phyloP scores from a whole-genome alignment of 2,329 filamentous ascomycete genomes.

The Tolypocladium inflatum region DNA sequence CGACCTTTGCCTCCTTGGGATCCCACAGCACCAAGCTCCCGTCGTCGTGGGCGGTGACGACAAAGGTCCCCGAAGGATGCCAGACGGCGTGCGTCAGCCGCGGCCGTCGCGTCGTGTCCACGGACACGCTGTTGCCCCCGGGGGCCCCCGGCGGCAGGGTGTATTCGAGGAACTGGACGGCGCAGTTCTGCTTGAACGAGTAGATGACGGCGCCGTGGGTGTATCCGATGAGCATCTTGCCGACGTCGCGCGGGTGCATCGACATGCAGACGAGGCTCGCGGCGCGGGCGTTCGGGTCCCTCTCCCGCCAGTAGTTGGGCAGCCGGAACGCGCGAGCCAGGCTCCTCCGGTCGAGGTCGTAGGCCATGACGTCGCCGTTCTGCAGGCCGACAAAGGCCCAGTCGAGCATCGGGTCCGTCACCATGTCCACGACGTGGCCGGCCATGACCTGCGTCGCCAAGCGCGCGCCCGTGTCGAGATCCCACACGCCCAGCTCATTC shows the following conservation, averaged over 20 bases:
- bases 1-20: slow-evolving; percentile 71
- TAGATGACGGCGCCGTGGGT: slow-evolving; percentile 80
- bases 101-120: slow-evolving; percentile 58
- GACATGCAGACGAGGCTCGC: slow-evolving; percentile 64
- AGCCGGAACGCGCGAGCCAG: slow-evolving; percentile 65
- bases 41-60: slow-evolving; percentile 82
- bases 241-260: slow-evolving; percentile 86
- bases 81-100: slow-evolving; percentile 75
- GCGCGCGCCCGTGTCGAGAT: slow-evolving; percentile 60
- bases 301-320: slow-evolving; percentile 76
- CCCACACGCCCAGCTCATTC: slow-evolving; percentile 79
- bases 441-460: slow-evolving; percentile 65
- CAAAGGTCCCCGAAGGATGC: slow-evolving; percentile 90
- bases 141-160: slow-evolving; percentile 71
- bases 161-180: slow-evolving; percentile 75
- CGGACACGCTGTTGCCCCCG: slow-evolving; percentile 61
- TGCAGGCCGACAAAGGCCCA: slow-evolving; percentile 82
- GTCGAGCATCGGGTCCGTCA: slow-evolving; percentile 84
- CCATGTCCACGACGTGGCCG: slow-evolving; percentile 62
- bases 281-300: slow-evolving; percentile 54
- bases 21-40: slow-evolving; percentile 93
- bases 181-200: slow-evolving; percentile 84
- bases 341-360: slow-evolving; percentile 76
- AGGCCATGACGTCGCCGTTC: slow-evolving; percentile 81
- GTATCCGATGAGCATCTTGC: slow-evolving; percentile 86